These are phyloP conservation scores for Fraxinus sp. DNA, from an alignment of 305 asterid genomes.

Conservation along the genomic window DNA sequence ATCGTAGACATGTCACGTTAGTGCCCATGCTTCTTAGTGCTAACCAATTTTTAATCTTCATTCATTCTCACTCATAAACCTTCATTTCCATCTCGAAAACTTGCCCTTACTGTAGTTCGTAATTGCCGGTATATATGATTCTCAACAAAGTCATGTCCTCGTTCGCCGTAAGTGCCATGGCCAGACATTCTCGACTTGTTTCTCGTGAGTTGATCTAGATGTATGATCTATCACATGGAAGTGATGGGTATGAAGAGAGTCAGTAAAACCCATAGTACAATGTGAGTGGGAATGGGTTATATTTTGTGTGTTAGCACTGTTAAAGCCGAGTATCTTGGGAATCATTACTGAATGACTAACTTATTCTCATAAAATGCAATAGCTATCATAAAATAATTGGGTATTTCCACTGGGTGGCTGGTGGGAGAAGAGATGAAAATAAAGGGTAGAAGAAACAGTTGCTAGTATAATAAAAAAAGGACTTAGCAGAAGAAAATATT, in stretches of 20 bases:
- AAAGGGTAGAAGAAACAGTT: not conserved
- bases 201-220: not conserved
- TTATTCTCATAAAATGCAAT: not conserved
- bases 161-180: not conserved
- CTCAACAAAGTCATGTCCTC: not conserved
- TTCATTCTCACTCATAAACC: not conserved
- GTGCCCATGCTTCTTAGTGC: not conserved
- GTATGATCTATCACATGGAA: not conserved
- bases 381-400: not conserved
- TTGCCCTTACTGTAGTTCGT: not conserved
- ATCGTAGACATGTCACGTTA: not conserved
- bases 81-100: not conserved
- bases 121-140: not conserved
- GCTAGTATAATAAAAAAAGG: not conserved
- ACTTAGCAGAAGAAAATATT: not conserved
- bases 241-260: not conserved
- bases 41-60: not conserved
- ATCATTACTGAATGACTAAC: not conserved
- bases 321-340: not conserved
- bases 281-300: not conserved
- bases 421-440: not conserved
- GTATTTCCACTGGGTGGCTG: not conserved
- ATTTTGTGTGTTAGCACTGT: not conserved
- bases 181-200: not conserved
- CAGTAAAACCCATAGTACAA: not conserved